phyloP scores from a whole-genome alignment of 2,329 filamentous ascomycete genomes.

The Phaeosphaeriaceae sp. region DNA sequence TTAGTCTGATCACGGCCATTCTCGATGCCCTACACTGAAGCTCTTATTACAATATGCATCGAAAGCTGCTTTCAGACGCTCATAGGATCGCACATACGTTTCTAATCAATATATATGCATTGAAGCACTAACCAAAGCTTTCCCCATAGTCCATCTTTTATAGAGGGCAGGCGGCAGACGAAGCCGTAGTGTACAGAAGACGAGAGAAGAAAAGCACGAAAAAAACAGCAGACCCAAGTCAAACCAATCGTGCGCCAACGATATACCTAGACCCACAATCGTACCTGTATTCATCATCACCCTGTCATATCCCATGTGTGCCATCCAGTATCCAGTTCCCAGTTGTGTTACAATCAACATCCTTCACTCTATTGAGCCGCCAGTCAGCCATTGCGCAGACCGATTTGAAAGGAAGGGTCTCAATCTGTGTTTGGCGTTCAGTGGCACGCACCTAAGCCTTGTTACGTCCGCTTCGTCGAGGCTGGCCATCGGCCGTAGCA shows the following conservation, averaged over 20 bases:
- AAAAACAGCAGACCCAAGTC: neutral
- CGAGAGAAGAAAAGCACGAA: constrained; percentile 4
- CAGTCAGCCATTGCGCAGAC: no score
- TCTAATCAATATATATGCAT: neutral
- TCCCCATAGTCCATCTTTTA: neutral
- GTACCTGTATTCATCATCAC: neutral
- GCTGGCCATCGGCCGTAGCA: constrained; percentile 56
- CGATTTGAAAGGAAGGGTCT: neutral
- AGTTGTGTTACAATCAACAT: neutral
- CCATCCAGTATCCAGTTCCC: neutral
- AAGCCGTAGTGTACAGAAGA: neutral
- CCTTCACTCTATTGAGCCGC: neutral
- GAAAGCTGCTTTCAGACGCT: no score
- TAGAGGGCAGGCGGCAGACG: no score
- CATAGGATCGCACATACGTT: no score
- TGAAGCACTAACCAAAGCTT: neutral
- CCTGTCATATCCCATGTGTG: constrained; percentile 6
- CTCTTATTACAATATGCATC: no score
- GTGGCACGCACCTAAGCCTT: constrained; percentile 27
- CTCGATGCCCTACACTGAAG: no score
- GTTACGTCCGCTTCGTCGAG: constrained; percentile 55
- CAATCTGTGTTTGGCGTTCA: neutral
- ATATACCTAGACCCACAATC: neutral
- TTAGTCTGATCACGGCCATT: no score
- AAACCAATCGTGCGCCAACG: constrained; percentile 9